Base-by-base conservation (phyloP, 2,329 filamentous ascomycete species). In the Claviceps purpurea region DNA sequence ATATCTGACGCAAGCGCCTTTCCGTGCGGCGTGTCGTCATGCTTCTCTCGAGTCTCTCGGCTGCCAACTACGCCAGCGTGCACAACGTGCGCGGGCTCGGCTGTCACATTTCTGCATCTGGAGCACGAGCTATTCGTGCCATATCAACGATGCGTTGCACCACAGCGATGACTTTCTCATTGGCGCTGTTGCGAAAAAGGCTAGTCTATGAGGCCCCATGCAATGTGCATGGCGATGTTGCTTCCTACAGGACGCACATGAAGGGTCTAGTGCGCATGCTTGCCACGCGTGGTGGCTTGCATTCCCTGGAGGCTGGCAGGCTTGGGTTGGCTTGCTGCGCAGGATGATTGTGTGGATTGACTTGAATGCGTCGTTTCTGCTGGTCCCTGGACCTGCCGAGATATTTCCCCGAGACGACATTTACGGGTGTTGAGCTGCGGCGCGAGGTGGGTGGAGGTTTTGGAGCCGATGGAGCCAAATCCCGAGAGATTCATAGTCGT, bases 41-140 rank as follows among this genome's bases (percentile, higher is more conserved):
- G 42, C 60, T 65, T 3, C 58, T 65, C 37, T 57, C 18, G 18
- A 18, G 18, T 22, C 20, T 22, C 22, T 22, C 62, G 4, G 62
- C 62, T 16, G 62, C 58, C 40, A 61, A 65, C 56, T 56, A 58
- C 40, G 54, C 56, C 37, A 53, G 54, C 10, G 55, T 61, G 47
- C 55, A 55, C 20, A 50, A 51, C 11, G 39, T 52, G 22, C 30
- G 40, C 6, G 54, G 51, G 34, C 34, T 52, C 4, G 52, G 56
- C n/a, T 54, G 51, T 49, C 55, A 66, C 54, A 59, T 75, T 6
- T 63, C 18, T 73, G 3, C 62, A 64, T 37, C 64, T 77, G 10
- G 70, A 71, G 51, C 67, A 66, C 58, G 74, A 77, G 72, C 73
- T 16, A 70, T 75, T 54, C 74, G 70, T 56, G 73, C 30, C 30